These are phyloP conservation scores for Neurospora sp. DNA, from an alignment of 2,329 filamentous ascomycete species.

Conservation along the genomic window DNA sequence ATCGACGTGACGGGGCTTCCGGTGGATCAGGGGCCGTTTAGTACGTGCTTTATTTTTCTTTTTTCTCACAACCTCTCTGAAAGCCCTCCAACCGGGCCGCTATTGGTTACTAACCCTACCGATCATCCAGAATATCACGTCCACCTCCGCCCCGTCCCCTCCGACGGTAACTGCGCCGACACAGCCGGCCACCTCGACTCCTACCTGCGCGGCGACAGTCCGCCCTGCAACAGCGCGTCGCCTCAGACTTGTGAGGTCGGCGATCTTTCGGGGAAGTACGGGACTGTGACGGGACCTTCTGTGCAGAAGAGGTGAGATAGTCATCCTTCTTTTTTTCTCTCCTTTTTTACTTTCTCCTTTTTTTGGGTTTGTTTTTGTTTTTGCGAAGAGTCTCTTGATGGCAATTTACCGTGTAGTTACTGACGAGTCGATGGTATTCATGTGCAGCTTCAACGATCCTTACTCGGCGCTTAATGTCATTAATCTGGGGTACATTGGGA, in stretches of 20 bases:
- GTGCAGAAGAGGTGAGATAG: constrained; percentile 14
- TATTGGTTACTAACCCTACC: no score
- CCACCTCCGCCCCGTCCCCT: constrained; percentile 41
- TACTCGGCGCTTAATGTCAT: constrained; percentile 30
- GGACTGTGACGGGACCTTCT: constrained; percentile 28
- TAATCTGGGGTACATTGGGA: constrained; percentile 35
- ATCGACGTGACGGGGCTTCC: constrained; percentile 15
- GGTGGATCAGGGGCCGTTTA: constrained; percentile 15
- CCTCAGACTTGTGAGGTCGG: constrained; percentile 50
- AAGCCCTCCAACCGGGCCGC: no score
- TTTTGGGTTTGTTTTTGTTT: no score
- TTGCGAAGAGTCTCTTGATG: no score
- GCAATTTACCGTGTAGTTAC: no score
- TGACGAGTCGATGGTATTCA: no score
- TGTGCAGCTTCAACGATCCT: constrained; percentile 28
- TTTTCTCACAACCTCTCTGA: no score
- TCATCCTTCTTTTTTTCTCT: no score
- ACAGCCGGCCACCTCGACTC: constrained; percentile 49
- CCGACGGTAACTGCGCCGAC: constrained; percentile 44
- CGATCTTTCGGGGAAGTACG: constrained; percentile 51
- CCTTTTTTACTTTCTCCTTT: no score
- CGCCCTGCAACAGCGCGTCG: constrained; percentile 35
- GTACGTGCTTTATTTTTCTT: constrained; percentile 3
- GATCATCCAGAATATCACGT: constrained; percentile 42
- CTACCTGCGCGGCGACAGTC: constrained; percentile 37